A percentile compares a stretch with the other conserved stretches of the same genome.
Conservation (phyloP, 441 rosid genomes). For the Gossypium trilobum region DNA sequence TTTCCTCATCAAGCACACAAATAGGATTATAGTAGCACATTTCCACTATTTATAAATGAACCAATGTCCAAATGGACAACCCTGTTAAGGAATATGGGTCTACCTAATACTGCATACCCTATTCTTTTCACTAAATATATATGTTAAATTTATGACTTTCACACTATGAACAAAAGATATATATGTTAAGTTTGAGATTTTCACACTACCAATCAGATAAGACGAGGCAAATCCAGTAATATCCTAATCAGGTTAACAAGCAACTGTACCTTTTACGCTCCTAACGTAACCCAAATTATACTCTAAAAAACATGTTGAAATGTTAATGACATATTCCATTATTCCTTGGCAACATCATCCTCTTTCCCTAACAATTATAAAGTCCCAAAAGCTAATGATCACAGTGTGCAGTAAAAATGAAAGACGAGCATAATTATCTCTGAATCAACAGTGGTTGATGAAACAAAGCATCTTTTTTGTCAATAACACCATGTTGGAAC, state of each 20-base stretch:
- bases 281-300: not conserved
- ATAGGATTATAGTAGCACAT: not conserved
- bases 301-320: not conserved
- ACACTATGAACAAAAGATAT: not conserved
- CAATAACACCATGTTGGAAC: not conserved
- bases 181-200: not conserved
- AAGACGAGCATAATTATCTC: not conserved
- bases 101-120: not conserved
- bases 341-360: not conserved
- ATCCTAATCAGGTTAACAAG: not conserved
- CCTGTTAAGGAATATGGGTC: not conserved
- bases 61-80: not conserved
- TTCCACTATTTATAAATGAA: not conserved
- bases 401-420: not conserved
- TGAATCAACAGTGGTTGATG: not conserved
- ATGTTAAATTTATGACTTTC: not conserved
- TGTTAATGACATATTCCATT: not conserved
- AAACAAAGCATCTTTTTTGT: not conserved
- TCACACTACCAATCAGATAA: not conserved
- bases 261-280: not conserved
- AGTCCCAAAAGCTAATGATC: not conserved
- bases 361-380: not conserved
- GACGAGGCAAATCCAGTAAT: not conserved
- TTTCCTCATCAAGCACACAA: not conserved
- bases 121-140: not conserved